Evolutionary conservation across 139 green algal genomes (phyloP).

Genomic region (Penium margaritaceum): DNA sequence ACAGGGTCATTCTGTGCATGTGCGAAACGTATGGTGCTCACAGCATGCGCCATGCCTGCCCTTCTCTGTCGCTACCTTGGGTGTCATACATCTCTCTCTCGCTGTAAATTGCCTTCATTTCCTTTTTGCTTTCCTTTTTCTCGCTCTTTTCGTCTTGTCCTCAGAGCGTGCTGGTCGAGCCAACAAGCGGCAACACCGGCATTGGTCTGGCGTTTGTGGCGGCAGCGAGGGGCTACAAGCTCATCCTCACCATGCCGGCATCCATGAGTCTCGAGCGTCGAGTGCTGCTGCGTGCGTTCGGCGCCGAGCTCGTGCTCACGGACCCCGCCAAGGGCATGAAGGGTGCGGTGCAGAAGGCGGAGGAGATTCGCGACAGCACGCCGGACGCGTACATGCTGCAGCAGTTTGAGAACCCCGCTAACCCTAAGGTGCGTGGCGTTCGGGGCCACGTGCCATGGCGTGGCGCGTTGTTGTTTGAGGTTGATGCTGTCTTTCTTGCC

Average conservation of each 20-base stretch:
- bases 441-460: no score
- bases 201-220: constrained; percentile 94
- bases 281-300: constrained; percentile 79
- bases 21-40: neutral
- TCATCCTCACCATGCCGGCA: constrained; percentile 95
- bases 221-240: constrained; percentile 86
- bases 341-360: constrained; percentile 80
- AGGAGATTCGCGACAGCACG: constrained; percentile 73
- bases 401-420: constrained; percentile 98
- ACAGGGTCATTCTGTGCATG: no score
- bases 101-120: neutral
- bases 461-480: no score
- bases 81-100: neutral
- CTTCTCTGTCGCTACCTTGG: neutral
- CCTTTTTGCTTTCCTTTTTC: neutral
- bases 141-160: neutral
- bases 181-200: constrained; percentile 91
- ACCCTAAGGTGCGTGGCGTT: constrained; percentile 75
- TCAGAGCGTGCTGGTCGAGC: constrained; percentile 85
- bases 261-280: constrained; percentile 92
- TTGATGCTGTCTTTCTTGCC: no score
- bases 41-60: neutral
- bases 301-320: constrained; percentile 58
- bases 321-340: constrained; percentile 70
- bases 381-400: constrained; percentile 85